Evolutionary conservation across 768 basidiomycete genomes (phyloP).

Genomic region (Auricularia cornea): DNA sequence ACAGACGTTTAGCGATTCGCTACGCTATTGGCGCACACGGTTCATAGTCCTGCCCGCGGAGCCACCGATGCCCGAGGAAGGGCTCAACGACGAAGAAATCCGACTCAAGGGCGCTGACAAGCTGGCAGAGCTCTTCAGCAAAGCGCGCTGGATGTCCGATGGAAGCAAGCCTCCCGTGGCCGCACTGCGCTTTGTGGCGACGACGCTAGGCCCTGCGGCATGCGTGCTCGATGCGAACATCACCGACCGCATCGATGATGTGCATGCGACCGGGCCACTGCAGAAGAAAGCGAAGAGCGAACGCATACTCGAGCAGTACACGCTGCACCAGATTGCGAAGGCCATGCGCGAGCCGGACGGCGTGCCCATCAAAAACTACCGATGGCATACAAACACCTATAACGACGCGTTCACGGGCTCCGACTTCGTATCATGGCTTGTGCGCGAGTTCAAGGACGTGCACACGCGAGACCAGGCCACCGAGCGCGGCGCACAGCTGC

Average conservation of each 20-base stretch:
- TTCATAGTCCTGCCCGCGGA: constrained; percentile 87
- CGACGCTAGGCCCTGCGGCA: constrained; percentile 73
- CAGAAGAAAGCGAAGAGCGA: constrained; percentile 77
- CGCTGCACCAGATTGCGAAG: constrained; percentile 57
- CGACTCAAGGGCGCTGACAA: constrained; percentile 86
- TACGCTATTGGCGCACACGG: constrained; percentile 89
- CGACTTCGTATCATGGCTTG: constrained; percentile 86
- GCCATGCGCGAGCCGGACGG: constrained; percentile 74
- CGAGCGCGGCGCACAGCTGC: constrained; percentile 69
- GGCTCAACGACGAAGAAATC: constrained; percentile 77
- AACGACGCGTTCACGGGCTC: constrained; percentile 82
- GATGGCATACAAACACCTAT: constrained; percentile 71
- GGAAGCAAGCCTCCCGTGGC: constrained; percentile 8
- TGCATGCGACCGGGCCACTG: constrained; percentile 62
- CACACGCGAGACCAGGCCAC: constrained; percentile 70
- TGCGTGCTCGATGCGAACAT: constrained; percentile 73
- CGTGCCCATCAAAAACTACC: constrained; percentile 72
- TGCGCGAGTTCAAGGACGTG: constrained; percentile 86
- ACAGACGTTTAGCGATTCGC: constrained; percentile 66
- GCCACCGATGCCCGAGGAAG: constrained; percentile 55
- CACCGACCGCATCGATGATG: constrained; percentile 71
- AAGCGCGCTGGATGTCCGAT: constrained; percentile 62
- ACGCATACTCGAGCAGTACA: constrained; percentile 59
- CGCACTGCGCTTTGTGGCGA: constrained; percentile 71
- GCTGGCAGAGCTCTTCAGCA: constrained; percentile 80